Evolutionary conservation across 2,329 filamentous ascomycete genomes (phyloP).

Genomic region (Mycosphaerella sp.): DNA sequence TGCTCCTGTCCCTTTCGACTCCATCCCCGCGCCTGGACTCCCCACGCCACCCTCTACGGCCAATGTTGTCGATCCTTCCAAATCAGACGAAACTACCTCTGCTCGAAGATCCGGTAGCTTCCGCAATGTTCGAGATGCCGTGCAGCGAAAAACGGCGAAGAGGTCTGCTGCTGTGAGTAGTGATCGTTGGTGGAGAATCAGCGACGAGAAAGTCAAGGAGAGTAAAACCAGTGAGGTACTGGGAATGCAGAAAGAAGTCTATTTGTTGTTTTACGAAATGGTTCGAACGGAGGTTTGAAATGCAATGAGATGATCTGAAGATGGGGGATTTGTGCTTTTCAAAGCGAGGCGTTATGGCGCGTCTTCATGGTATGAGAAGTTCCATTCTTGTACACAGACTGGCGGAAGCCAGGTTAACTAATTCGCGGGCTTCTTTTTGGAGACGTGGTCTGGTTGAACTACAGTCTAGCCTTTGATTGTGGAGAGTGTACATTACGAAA

Average conservation of each 20-base stretch:
- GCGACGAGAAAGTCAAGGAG: slow-evolving; percentile 93
- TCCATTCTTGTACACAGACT: too few relatives aligned
- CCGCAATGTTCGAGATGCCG: slow-evolving; percentile 2
- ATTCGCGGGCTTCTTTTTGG: too few relatives aligned
- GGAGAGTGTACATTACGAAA: too few relatives aligned
- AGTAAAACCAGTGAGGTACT: slow-evolving; percentile 87
- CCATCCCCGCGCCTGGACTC: slow-evolving; percentile 27
- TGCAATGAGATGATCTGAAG: background rate
- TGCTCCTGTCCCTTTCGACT: slow-evolving; percentile 23
- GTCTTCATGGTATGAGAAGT: too few relatives aligned
- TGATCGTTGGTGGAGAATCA: slow-evolving; percentile 95
- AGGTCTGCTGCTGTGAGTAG: slow-evolving; percentile 41
- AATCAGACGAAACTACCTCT: slow-evolving; percentile 8
- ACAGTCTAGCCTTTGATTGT: too few relatives aligned
- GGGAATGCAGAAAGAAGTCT: slow-evolving; percentile 91
- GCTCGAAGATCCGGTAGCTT: slow-evolving; percentile 3
- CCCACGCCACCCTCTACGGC: slow-evolving; percentile 20
- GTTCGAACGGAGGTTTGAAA: slow-evolving; percentile 39
- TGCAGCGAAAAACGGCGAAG: slow-evolving; percentile 34
- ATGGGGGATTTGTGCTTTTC: background rate
- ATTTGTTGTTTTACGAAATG: slow-evolving; percentile 91
- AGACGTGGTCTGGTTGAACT: too few relatives aligned
- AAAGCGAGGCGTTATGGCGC: too few relatives aligned
- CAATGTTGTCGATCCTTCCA: background rate
- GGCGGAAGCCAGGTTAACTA: too few relatives aligned